A percentile compares a stretch with the other conserved stretches of the same genome.
phyloP scores from a whole-genome alignment of 2,329 filamentous ascomycete species.

The Arthrinium puccinioides region DNA sequence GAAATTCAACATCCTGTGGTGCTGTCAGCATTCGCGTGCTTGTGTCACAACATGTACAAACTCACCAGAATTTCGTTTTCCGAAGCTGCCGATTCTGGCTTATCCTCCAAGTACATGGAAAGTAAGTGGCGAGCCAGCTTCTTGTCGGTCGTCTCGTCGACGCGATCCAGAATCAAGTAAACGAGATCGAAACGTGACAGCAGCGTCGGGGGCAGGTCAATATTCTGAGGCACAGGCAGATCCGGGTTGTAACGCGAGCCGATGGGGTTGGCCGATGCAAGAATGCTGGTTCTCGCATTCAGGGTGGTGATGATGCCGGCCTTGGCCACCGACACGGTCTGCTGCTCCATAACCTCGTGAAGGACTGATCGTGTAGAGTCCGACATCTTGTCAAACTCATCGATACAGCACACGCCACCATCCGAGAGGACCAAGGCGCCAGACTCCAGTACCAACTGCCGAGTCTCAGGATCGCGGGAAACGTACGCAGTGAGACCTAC shows the following conservation, averaged over 20 bases:
- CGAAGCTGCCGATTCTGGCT: constrained; percentile 72
- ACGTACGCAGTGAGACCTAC: constrained; percentile 78
- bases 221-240: constrained; percentile 93
- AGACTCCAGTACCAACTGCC: constrained; percentile 73
- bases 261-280: constrained; percentile 96
- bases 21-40: constrained; percentile 16
- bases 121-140: constrained; percentile 87
- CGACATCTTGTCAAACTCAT: constrained; percentile 84
- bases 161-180: constrained; percentile 89
- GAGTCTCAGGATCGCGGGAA: constrained; percentile 71
- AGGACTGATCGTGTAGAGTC: constrained; percentile 72
- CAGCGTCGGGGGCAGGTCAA: constrained; percentile 90
- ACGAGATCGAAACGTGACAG: constrained; percentile 95
- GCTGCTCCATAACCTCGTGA: constrained; percentile 84
- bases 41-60: constrained; percentile 9
- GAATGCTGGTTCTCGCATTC: constrained; percentile 90
- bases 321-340: constrained; percentile 79
- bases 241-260: constrained; percentile 97
- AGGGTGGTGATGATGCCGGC: constrained; percentile 95
- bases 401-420: constrained; percentile 77
- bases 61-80: constrained; percentile 73
- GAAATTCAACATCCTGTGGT: constrained; percentile 77
- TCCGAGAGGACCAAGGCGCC: constrained; percentile 74
- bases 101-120: constrained; percentile 94
- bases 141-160: constrained; percentile 84